These are phyloP conservation scores for Pythium inflatum DNA, from an alignment of 352 stramenopile genomes.

Conservation along the genomic window DNA sequence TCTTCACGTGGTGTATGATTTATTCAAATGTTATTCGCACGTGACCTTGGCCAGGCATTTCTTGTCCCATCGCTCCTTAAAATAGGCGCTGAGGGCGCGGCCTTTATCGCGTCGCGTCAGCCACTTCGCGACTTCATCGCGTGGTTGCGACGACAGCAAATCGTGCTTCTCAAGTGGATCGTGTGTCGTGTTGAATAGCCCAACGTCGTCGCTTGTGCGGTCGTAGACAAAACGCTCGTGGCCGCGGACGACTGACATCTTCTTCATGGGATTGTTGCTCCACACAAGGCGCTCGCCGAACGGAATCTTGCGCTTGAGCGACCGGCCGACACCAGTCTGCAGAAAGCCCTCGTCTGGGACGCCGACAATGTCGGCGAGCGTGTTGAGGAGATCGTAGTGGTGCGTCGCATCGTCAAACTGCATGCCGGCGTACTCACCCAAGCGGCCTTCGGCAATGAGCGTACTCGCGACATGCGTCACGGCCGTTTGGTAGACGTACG, in stretches of 20 bases:
- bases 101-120: slow-evolving; percentile 38
- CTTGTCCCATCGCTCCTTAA: slow-evolving; percentile 50
- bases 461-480: slow-evolving; percentile 53
- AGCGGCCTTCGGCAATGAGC: slow-evolving; percentile 29
- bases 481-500: slow-evolving; percentile 54
- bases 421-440: neutral
- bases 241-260: slow-evolving; percentile 57
- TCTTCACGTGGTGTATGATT: too few species aligned
- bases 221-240: slow-evolving; percentile 64
- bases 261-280: slow-evolving; percentile 61
- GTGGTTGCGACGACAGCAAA: slow-evolving; percentile 28
- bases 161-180: slow-evolving; percentile 53
- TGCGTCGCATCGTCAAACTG: slow-evolving; percentile 49
- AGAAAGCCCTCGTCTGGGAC: slow-evolving; percentile 52
- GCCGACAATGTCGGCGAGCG: slow-evolving; percentile 67
- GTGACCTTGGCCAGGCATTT: too few species aligned
- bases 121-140: slow-evolving; percentile 38
- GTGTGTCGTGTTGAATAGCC: slow-evolving; percentile 52
- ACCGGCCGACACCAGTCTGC: slow-evolving; percentile 61
- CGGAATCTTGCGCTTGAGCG: slow-evolving; percentile 50
- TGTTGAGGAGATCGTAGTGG: slow-evolving; percentile 72
- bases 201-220: slow-evolving; percentile 46
- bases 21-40: too few species aligned
- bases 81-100: slow-evolving; percentile 51
- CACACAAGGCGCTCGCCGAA: slow-evolving; percentile 46